A percentile compares a stretch with the other conserved stretches of the same genome.
phyloP scores from a whole-genome alignment of 1,284 basidiomycete species.

The Exobasidium rhododendri region DNA sequence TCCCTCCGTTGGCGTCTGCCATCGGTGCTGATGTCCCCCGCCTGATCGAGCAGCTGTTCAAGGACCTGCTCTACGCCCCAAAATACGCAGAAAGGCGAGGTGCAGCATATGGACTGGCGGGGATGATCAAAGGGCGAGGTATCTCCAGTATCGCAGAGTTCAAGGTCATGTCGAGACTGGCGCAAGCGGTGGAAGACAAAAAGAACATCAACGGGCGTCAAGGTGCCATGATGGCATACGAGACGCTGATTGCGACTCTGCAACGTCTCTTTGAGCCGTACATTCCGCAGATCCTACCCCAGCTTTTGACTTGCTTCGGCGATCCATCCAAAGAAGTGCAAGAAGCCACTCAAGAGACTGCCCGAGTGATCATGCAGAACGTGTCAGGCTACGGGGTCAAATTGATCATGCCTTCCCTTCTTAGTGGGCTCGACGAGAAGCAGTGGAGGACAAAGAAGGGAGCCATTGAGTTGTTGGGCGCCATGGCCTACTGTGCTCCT shows the following conservation, averaged over 20 bases:
- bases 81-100: slow-evolving; percentile 91
- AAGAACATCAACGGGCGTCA: slow-evolving; percentile 80
- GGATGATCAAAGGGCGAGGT: slow-evolving; percentile 84
- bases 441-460: slow-evolving; percentile 98
- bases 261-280: slow-evolving; percentile 93
- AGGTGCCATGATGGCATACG: slow-evolving; percentile 92
- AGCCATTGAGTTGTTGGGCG: slow-evolving; percentile 94
- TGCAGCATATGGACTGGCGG: slow-evolving; percentile 92
- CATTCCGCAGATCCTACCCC: slow-evolving; percentile 69
- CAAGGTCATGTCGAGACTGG: slow-evolving; percentile 71
- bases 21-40: slow-evolving; percentile 63
- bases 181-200: slow-evolving; percentile 81
- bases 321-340: slow-evolving; percentile 84
- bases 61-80: slow-evolving; percentile 59
- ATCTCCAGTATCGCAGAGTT: slow-evolving; percentile 81
- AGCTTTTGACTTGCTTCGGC: slow-evolving; percentile 86
- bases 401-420: slow-evolving; percentile 82
- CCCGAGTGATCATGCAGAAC: slow-evolving; percentile 90
- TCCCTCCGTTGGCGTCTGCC: slow-evolving; percentile 77
- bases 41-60: slow-evolving; percentile 67
- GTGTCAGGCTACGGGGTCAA: slow-evolving; percentile 69
- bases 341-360: slow-evolving; percentile 89
- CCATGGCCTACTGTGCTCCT: slow-evolving; percentile 98
- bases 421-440: slow-evolving; percentile 92
- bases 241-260: slow-evolving; percentile 75